Percentiles rank a stretch among this genome's conserved stretches.
Evolutionary conservation across 1,284 basidiomycete species (phyloP).

Genomic region (Hortiboletus rubellus): DNA sequence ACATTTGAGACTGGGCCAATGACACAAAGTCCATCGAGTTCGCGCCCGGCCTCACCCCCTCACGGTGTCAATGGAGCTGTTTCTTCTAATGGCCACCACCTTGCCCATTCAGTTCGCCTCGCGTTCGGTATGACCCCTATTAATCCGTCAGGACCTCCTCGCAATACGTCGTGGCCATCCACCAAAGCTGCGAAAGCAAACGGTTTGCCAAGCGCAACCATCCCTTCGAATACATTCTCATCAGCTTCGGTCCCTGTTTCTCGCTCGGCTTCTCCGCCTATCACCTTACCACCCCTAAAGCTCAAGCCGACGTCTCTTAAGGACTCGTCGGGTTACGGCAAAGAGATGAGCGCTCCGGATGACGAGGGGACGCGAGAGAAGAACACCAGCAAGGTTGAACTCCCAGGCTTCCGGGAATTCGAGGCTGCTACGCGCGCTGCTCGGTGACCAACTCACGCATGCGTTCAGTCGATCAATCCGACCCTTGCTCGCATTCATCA

Average conservation of each 20-base stretch:
- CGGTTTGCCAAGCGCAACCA: conserved; percentile 11
- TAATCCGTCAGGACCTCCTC: conserved; percentile 42
- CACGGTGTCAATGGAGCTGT: conserved; percentile 14
- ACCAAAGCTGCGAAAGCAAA: conserved; percentile 27
- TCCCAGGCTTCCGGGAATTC: conserved; percentile 39
- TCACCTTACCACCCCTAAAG: conserved; percentile 66
- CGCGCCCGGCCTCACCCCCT: conserved; percentile 39
- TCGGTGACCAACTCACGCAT: conserved; percentile 19
- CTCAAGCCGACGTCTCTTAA: conserved; percentile 36
- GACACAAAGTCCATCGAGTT: conserved; percentile 33
- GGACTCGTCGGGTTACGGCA: conserved; percentile 12
- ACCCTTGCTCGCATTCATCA: neutral
- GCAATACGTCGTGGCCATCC: conserved; percentile 41
- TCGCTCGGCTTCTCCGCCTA: conserved; percentile 64
- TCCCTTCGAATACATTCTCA: conserved; percentile 15
- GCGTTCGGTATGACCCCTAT: conserved; percentile 93
- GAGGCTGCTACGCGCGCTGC: conserved; percentile 32
- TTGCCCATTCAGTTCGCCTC: conserved; percentile 76
- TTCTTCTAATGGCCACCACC: conserved; percentile 52
- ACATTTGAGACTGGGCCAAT: conserved; percentile 25
- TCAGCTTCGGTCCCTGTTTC: conserved; percentile 50
- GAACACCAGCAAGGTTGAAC: conserved; percentile 26
- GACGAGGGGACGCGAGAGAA: conserved; percentile 26
- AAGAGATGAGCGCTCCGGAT: conserved; percentile 21
- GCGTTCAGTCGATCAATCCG: neutral